phyloP scores from a whole-genome alignment of 2,329 filamentous ascomycete species.

The Zalaria sp. region DNA sequence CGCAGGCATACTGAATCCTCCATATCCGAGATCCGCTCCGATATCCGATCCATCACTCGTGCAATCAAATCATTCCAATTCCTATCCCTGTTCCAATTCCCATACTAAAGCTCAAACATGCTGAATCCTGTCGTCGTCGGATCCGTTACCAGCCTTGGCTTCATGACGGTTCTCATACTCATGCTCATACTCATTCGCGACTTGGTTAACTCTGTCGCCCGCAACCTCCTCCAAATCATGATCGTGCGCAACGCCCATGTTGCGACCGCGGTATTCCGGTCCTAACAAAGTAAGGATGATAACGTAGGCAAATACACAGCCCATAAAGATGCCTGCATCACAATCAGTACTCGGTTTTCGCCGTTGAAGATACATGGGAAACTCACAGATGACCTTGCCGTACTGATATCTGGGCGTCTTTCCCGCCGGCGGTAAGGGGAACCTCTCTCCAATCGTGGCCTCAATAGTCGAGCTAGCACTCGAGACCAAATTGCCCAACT shows the following conservation, averaged over 20 bases:
- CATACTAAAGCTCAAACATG: no score
- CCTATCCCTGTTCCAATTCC: no score
- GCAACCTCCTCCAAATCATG: slow-evolving; percentile 16
- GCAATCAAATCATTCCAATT: no score
- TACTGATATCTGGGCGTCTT: slow-evolving; percentile 25
- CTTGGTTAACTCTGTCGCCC: slow-evolving; percentile 4
- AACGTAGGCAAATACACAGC: slow-evolving; percentile 55
- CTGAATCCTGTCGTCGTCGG: no score
- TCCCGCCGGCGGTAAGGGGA: slow-evolving; percentile 20
- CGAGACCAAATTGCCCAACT: slow-evolving; percentile 25
- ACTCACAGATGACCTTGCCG: slow-evolving; percentile 25
- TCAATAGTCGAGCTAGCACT: slow-evolving; percentile 29
- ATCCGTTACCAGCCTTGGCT: no score
- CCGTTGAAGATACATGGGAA: slow-evolving; percentile 56
- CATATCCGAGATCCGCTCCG: no score
- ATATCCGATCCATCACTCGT: no score
- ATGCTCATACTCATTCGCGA: background rate
- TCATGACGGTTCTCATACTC: no score
- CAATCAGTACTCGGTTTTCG: background rate
- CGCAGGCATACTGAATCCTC: no score
- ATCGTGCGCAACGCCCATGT: slow-evolving; percentile 17
- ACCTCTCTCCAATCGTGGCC: slow-evolving; percentile 26
- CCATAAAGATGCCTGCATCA: slow-evolving; percentile 50
- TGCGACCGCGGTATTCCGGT: slow-evolving; percentile 29
- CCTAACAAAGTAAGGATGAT: slow-evolving; percentile 51